Conservation (phyloP, 2,329 filamentous ascomycete genomes). For the Hypoxylon sp. region DNA sequence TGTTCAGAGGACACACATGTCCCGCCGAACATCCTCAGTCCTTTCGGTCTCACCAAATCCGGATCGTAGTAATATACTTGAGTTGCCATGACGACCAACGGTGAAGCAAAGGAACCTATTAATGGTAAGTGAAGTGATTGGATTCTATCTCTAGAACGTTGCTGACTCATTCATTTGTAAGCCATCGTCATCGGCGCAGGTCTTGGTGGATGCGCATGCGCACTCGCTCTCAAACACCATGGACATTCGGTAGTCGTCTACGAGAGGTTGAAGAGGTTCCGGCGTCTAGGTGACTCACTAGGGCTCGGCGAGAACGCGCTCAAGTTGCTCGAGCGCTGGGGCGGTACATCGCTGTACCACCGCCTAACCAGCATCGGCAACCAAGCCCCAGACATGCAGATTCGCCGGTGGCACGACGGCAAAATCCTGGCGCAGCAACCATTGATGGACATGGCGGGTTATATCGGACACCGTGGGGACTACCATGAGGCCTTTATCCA, state of each 20-base stretch:
- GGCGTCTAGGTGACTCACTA: conserved; percentile 62
- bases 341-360: conserved; percentile 56
- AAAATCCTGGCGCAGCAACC: conserved; percentile 63
- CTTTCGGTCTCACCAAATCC: not conserved
- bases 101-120: conserved; percentile 33
- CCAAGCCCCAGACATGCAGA: conserved; percentile 64
- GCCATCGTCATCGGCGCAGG: conserved; percentile 66
- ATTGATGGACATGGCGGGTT: conserved; percentile 66
- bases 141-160: not conserved
- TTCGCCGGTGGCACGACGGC: conserved; percentile 64
- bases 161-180: conserved; percentile 44
- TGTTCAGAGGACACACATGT: conserved; percentile 9
- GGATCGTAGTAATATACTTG: not conserved
- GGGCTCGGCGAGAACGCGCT: conserved; percentile 65
- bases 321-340: conserved; percentile 62
- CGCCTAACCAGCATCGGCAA: conserved; percentile 62
- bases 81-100: conserved; percentile 29
- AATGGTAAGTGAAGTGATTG: conserved; percentile 32
- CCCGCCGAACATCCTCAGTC: conserved; percentile 2
- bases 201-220: conserved; percentile 64
- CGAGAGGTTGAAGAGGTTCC: conserved; percentile 62
- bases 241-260: conserved; percentile 61
- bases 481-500: conserved; percentile 61
- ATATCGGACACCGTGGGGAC: conserved; percentile 62
- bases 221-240: conserved; percentile 64